Percentiles rank a stretch among this genome's conserved stretches.
Evolutionary conservation across 495 filamentous ascomycete species (phyloP).

Genomic region (Talaromyces stipitatus): DNA sequence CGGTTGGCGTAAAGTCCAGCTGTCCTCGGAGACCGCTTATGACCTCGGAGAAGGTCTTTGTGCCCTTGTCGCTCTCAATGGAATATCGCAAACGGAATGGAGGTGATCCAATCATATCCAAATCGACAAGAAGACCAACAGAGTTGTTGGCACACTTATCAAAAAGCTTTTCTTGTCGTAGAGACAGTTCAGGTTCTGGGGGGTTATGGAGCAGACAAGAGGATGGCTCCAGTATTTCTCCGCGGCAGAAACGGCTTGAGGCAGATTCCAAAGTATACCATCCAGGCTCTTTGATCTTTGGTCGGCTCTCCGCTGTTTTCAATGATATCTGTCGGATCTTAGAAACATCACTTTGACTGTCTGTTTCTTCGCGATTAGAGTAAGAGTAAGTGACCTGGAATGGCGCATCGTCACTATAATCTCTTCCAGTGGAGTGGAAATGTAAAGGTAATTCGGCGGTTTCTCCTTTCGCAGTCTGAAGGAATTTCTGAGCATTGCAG

Average conservation of each 20-base stretch:
- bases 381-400: slow-evolving; percentile 48
- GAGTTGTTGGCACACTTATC: slow-evolving; percentile 94
- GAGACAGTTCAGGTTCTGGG: slow-evolving; percentile 68
- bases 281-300: slow-evolving; percentile 63
- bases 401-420: slow-evolving; percentile 34
- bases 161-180: slow-evolving; percentile 70
- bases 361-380: slow-evolving; percentile 57
- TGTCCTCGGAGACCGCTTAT: slow-evolving; percentile 67
- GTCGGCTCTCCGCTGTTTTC: slow-evolving; percentile 27
- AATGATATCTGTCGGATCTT: slow-evolving; percentile 36
- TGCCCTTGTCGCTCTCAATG: slow-evolving; percentile 51
- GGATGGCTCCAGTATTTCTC: slow-evolving; percentile 85
- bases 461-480: slow-evolving; percentile 71
- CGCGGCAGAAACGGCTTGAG: slow-evolving; percentile 69
- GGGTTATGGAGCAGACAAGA: slow-evolving; percentile 87
- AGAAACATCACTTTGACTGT: slow-evolving; percentile 43
- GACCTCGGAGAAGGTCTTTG: slow-evolving; percentile 37
- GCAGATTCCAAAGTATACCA: slow-evolving; percentile 78
- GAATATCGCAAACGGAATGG: slow-evolving; percentile 75
- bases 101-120: slow-evolving; percentile 84
- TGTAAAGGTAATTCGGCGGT: slow-evolving; percentile 60
- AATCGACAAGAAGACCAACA: slow-evolving; percentile 76
- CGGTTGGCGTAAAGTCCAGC: slow-evolving; percentile 70
- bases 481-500: slow-evolving; percentile 70
- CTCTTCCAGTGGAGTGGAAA: slow-evolving; percentile 54